Conservation (phyloP, 1,284 basidiomycete genomes). For the Lentinula novae-zelandiae region DNA sequence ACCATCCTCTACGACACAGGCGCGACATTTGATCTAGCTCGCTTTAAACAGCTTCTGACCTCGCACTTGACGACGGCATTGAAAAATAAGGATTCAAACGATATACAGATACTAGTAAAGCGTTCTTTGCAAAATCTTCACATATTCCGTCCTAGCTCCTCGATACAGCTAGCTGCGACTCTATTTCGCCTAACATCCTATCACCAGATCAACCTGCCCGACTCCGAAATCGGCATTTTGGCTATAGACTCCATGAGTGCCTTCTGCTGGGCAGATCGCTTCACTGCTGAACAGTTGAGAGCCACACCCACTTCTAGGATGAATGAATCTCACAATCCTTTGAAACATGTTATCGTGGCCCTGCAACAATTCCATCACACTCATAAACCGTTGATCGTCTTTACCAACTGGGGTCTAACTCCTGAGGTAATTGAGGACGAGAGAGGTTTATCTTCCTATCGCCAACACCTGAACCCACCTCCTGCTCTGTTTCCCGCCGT, state of each 20-base stretch:
- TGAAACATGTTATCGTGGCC: slow-evolving; percentile 44
- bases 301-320: slow-evolving; percentile 16
- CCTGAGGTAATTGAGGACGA: slow-evolving; percentile 17
- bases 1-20: slow-evolving; percentile 71
- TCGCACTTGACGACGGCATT: slow-evolving; percentile 32
- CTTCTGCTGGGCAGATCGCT: slow-evolving; percentile 76
- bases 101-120: slow-evolving; percentile 26
- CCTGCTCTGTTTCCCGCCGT: slow-evolving; percentile 24
- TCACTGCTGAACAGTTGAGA: slow-evolving; percentile 52
- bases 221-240: slow-evolving; percentile 56
- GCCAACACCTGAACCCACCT: slow-evolving; percentile 50
- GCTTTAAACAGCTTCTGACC: slow-evolving; percentile 50
- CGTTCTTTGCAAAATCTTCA: slow-evolving; percentile 51
- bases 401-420: slow-evolving; percentile 66
- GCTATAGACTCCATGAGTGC: slow-evolving; percentile 73
- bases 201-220: slow-evolving; percentile 43
- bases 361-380: slow-evolving; percentile 48
- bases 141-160: slow-evolving; percentile 63
- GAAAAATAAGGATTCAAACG: slow-evolving; percentile 19
- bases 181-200: slow-evolving; percentile 57
- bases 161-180: slow-evolving; percentile 63
- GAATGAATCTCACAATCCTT: slow-evolving; percentile 26
- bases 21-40: slow-evolving; percentile 51
- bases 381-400: slow-evolving; percentile 49
- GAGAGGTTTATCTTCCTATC: slow-evolving; percentile 33